Evolutionary conservation across 306 rosid genomes (phyloP), one percentile per base, ranked within the genome.

Genomic region (Ammopiptanthus mongolicus): DNA sequence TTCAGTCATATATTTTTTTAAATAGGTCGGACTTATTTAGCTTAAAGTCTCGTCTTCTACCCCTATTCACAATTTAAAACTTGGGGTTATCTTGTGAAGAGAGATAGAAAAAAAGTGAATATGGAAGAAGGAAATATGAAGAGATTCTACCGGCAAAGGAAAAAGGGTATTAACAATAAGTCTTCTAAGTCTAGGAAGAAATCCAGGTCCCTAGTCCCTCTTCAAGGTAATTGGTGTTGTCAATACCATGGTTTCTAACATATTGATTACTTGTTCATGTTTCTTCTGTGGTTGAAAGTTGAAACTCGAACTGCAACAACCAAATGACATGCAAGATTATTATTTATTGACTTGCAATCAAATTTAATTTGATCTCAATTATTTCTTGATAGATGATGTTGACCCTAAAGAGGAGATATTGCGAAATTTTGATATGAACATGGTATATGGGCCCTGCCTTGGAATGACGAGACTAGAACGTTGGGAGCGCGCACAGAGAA

Each of bases 401-500:
- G 51, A 53, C 6, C 34, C 50, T 5, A 61, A 74, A 8, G 78
- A 74, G n/a, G 15, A 0, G 25, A 13, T 18, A 12, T 2, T 74
- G 37, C 0, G 70, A 1, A 1, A 12, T 13, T 60, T 60, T 47
- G 78, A 74, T 70, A 46, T 60, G 61, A 17, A 60, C n/a, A 46
- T 31, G 47, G 6, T 0, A 6, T 73, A 59, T 59, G 69, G 78
- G 0, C 78, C 78, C 0, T 59, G 60, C 12, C 0, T 73, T 73
- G 69, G 60, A 44, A 2, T 73, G 15, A 73, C 21, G 1, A 73
- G 78, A 74, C 5, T 46, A 47, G 25, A 60, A 61, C 70, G 61
- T 2, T 74, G 59, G 68, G 36, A 59, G 9, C 78, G 59, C 31
- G 70, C 78, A 47, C 36, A 42, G 2, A 74, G 47, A 7, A 0